Percentiles rank a stretch among this genome's conserved stretches.
These are phyloP conservation scores for Halocafeteria seosinensis DNA, from an alignment of 108 stramenopile species.

Conservation along the genomic window DNA sequence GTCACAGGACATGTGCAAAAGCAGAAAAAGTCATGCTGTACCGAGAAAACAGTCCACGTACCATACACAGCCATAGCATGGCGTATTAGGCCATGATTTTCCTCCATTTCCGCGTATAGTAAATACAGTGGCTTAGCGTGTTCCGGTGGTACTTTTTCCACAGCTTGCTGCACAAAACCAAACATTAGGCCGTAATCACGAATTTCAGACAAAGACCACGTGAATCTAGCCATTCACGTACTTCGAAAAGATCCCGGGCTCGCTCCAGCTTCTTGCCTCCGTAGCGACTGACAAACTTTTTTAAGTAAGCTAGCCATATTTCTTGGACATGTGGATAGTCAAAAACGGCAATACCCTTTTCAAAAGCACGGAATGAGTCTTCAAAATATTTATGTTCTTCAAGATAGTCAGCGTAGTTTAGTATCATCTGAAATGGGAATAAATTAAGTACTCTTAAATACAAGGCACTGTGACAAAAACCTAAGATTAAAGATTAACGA, in stretches of 20 bases:
- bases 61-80: slow-evolving; percentile 69
- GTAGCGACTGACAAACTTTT: slow-evolving; percentile 67
- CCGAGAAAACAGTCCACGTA: no score
- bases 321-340: slow-evolving; percentile 64
- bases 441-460: no score
- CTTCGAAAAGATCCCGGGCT: slow-evolving; percentile 77
- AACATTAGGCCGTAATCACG: no score
- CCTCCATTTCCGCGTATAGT: slow-evolving; percentile 78
- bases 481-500: no score
- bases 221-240: no score
- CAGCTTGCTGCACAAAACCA: no score
- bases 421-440: no score
- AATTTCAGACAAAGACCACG: no score
- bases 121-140: slow-evolving; percentile 64
- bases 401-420: slow-evolving; percentile 78
- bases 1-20: no score
- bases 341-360: slow-evolving; percentile 66
- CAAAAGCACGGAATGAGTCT: slow-evolving; percentile 53
- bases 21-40: no score
- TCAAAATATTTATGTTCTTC: slow-evolving; percentile 80
- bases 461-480: no score
- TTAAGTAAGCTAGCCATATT: slow-evolving; percentile 70
- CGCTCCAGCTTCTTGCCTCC: slow-evolving; percentile 75
- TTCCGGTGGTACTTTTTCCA: slow-evolving; percentile 61
- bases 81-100: slow-evolving; percentile 70